A percentile compares a stretch with the other conserved stretches of the same genome.
Conservation (phyloP, 768 basidiomycete species). For the Nidularia sp. region DNA sequence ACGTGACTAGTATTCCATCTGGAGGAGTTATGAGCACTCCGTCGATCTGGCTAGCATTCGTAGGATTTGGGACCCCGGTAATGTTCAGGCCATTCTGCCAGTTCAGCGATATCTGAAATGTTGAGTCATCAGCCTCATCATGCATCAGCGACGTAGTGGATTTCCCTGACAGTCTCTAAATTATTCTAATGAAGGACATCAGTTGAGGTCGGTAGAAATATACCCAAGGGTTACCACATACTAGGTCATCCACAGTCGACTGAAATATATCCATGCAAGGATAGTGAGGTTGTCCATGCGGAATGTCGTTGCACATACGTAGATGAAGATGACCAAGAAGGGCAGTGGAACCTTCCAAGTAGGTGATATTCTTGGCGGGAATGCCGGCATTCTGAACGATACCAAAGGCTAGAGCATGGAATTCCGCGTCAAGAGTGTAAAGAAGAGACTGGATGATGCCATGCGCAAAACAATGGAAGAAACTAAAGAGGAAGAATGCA, state of each 20-base stretch:
- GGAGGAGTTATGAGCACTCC: slow-evolving; percentile 21
- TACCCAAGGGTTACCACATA: no score
- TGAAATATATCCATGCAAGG: slow-evolving; percentile 34
- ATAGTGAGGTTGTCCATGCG: slow-evolving; percentile 22
- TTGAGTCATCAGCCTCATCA: no score
- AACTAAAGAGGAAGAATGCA: slow-evolving; percentile 46
- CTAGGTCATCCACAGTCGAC: no score
- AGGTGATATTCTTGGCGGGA: slow-evolving; percentile 25
- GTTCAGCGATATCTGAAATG: slow-evolving; percentile 3
- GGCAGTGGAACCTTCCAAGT: slow-evolving; percentile 21
- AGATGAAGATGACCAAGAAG: slow-evolving; percentile 21
- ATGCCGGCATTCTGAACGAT: slow-evolving; percentile 33
- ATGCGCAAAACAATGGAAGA: slow-evolving; percentile 48
- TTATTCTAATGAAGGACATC: no score
- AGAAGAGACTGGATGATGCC: slow-evolving; percentile 48
- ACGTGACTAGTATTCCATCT: slow-evolving; percentile 10
- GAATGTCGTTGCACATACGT: slow-evolving; percentile 44
- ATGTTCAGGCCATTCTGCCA: slow-evolving; percentile 12
- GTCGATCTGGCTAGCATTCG: slow-evolving; percentile 7
- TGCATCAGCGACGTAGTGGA: no score
- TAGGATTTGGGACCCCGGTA: no score
- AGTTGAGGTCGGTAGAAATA: no score
- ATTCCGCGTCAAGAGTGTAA: slow-evolving; percentile 38
- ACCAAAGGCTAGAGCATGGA: slow-evolving; percentile 25
- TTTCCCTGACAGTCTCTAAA: no score